phyloP scores from a whole-genome alignment of 2,329 filamentous ascomycete species.

The Ceratocystis papillata region DNA sequence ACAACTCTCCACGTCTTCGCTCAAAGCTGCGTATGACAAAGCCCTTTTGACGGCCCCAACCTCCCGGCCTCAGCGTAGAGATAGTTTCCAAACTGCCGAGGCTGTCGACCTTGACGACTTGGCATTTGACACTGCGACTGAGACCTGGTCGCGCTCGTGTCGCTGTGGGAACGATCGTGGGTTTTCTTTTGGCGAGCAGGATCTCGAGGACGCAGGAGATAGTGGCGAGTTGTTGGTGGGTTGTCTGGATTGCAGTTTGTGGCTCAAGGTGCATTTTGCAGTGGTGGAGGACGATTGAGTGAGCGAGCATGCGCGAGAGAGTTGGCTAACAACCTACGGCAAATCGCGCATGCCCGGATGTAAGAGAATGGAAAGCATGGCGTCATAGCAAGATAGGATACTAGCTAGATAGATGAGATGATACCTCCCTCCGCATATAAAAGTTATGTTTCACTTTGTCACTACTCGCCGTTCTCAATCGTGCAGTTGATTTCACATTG shows the following conservation, averaged over 20 bases:
- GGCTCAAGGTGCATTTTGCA: constrained; percentile 54
- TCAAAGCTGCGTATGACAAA: constrained; percentile 45
- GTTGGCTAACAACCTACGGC: too few relatives aligned
- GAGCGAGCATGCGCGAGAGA: neutral
- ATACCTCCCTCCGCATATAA: neutral
- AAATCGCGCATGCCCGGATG: too few relatives aligned
- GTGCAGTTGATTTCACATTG: neutral
- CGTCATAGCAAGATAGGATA: neutral
- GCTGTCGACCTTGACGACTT: constrained; percentile 56
- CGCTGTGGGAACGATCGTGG: constrained; percentile 54
- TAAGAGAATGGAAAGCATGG: neutral
- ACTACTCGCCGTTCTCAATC: neutral
- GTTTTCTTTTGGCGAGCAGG: constrained; percentile 47
- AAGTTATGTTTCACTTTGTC: neutral
- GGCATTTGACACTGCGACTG: constrained; percentile 39
- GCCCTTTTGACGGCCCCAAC: constrained; percentile 33
- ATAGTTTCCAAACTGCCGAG: constrained; percentile 51
- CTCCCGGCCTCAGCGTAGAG: constrained; percentile 25
- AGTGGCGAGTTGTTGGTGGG: constrained; percentile 53
- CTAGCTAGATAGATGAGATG: neutral
- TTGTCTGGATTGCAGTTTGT: constrained; percentile 56
- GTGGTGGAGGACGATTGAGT: constrained; percentile 34
- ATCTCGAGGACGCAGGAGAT: constrained; percentile 49
- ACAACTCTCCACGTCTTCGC: constrained; percentile 41
- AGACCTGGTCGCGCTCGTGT: constrained; percentile 47